A percentile compares a stretch with the other conserved stretches of the same genome.
phyloP scores from a whole-genome alignment of 768 basidiomycete species.

The Rubroboletus pulcherrimus region DNA sequence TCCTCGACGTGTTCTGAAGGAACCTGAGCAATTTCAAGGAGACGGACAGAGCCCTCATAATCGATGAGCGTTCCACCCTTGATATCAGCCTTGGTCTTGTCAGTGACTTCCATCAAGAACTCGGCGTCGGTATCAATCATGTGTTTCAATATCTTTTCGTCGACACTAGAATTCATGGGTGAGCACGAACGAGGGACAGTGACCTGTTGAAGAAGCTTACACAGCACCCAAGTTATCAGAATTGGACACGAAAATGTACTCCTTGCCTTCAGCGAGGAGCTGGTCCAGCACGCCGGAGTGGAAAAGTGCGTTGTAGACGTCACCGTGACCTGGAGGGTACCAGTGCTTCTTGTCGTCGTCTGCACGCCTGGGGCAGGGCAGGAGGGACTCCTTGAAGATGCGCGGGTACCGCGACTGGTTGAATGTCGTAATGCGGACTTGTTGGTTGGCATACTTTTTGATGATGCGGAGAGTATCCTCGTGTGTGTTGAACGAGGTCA shows the following conservation, averaged over 20 bases:
- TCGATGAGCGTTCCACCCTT: conserved; percentile 71
- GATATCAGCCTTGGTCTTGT: conserved; percentile 81
- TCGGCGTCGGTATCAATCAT: conserved; percentile 64
- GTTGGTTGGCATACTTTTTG: conserved; percentile 78
- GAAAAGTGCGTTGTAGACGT: conserved; percentile 65
- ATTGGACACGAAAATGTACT: conserved; percentile 77
- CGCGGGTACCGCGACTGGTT: conserved; percentile 75
- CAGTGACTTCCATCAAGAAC: conserved; percentile 75
- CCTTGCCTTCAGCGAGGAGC: conserved; percentile 66
- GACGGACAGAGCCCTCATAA: conserved; percentile 60
- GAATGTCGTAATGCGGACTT: conserved; percentile 67
- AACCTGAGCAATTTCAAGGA: conserved; percentile 78
- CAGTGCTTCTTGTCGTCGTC: conserved; percentile 64
- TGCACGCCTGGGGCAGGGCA: conserved; percentile 57
- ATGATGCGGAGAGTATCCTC: conserved; percentile 76
- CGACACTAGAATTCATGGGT: conserved; percentile 43
- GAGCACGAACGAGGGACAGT: neutral
- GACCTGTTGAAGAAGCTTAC: conserved; percentile 27
- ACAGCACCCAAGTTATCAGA: conserved; percentile 73
- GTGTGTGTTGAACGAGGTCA: conserved; percentile 82
- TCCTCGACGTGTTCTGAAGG: conserved; percentile 69
- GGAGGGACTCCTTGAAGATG: conserved; percentile 63
- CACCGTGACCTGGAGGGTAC: conserved; percentile 79
- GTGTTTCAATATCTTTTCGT: conserved; percentile 61
- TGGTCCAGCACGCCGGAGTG: conserved; percentile 75